Percentiles rank a stretch among this genome's conserved stretches.
phyloP scores from a whole-genome alignment of 257 asterid species.

The Echium plantagineum region DNA sequence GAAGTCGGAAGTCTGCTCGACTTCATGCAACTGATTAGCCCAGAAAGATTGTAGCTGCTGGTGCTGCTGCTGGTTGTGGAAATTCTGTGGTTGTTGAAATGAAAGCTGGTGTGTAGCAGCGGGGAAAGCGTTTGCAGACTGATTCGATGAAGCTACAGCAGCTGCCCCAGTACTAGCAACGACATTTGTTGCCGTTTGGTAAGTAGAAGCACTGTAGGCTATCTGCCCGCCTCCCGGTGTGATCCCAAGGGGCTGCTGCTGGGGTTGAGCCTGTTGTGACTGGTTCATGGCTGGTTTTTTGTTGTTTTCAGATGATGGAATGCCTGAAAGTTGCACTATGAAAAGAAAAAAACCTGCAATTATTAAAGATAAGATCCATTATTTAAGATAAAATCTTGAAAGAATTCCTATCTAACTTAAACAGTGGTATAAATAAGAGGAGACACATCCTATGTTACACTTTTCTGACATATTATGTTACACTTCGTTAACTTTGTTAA shows the following conservation, averaged over 20 bases:
- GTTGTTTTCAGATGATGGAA: too few species aligned
- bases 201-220: slow-evolving; percentile 20
- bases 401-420: too few species aligned
- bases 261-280: slow-evolving; percentile 32
- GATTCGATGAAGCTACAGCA: slow-evolving; percentile 38
- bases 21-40: slow-evolving; percentile 41
- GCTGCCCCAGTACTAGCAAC: slow-evolving; percentile 35
- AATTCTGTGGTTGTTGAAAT: slow-evolving; percentile 38
- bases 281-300: slow-evolving; percentile 28
- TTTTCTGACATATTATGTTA: too few species aligned
- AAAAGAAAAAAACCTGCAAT: background rate
- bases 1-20: slow-evolving; percentile 41
- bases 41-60: slow-evolving; percentile 50
- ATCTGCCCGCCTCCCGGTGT: slow-evolving; percentile 18
- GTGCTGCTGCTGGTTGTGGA: slow-evolving; percentile 37
- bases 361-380: too few species aligned
- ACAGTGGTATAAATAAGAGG: too few species aligned
- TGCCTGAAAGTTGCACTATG: too few species aligned
- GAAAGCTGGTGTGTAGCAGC: slow-evolving; percentile 32
- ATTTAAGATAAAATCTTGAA: too few species aligned
- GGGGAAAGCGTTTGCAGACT: slow-evolving; percentile 17
- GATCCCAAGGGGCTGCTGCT: slow-evolving; percentile 24
- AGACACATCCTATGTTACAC: too few species aligned
- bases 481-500: too few species aligned
- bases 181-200: slow-evolving; percentile 20